Evolutionary conservation across 352 stramenopile species (phyloP).

Genomic region (Phytopythium chamaehyphon): DNA sequence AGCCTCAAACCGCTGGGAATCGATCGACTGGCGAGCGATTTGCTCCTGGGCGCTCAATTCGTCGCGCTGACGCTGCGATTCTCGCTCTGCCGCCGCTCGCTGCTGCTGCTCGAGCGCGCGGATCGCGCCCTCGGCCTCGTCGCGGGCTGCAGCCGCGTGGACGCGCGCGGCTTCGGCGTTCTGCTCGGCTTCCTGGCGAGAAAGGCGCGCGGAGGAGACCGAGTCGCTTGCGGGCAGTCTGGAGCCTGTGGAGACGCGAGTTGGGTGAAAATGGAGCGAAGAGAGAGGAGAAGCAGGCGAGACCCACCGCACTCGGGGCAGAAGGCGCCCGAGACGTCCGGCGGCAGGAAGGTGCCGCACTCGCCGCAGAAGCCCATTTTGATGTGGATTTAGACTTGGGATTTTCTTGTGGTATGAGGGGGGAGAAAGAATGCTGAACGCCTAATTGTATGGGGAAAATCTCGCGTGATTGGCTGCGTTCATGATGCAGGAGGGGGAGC

Average conservation of each 20-base stretch:
- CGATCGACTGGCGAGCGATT: constrained; percentile 43
- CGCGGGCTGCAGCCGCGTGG: constrained; percentile 36
- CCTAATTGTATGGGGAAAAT: too few relatives aligned
- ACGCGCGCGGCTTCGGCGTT: constrained; percentile 32
- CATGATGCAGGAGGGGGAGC: too few relatives aligned
- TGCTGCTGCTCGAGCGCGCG: constrained; percentile 48
- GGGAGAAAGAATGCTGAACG: too few relatives aligned
- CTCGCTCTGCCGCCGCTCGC: constrained; percentile 27
- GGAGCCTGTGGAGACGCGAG: background rate
- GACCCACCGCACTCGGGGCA: constrained; percentile 72
- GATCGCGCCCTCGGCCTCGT: constrained; percentile 40
- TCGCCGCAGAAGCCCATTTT: constrained; percentile 83
- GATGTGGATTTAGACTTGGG: background rate
- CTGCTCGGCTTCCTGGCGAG: constrained; percentile 48
- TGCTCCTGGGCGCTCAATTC: constrained; percentile 18
- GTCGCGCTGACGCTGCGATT: constrained; percentile 29
- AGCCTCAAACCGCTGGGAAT: constrained; percentile 43
- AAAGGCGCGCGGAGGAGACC: constrained; percentile 19
- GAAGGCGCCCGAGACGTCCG: constrained; percentile 55
- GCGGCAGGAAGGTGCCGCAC: constrained; percentile 59
- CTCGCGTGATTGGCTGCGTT: too few relatives aligned
- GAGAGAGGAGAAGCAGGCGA: constrained; percentile 4
- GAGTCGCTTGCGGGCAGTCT: constrained; percentile 11
- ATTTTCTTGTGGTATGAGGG: too few relatives aligned
- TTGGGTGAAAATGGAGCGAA: constrained; percentile 11